phyloP scores from a whole-genome alignment of 352 stramenopile species.

The Globisporangium emineosum region DNA sequence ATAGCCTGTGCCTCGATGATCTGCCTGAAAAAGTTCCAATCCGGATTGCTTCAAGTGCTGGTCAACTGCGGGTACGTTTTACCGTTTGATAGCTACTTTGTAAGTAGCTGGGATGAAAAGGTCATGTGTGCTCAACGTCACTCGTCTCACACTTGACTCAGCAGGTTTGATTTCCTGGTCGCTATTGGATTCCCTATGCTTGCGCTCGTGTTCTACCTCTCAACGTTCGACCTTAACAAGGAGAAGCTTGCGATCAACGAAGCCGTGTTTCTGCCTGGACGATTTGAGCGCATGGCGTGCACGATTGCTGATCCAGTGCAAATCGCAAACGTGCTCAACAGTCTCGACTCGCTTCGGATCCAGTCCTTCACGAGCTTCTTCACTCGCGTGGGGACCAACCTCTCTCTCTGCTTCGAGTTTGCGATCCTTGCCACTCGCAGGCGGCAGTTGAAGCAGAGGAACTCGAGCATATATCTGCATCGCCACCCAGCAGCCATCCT shows the following conservation, averaged over 20 bases:
- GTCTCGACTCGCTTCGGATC: background rate
- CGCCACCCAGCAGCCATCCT: conserved; percentile 8
- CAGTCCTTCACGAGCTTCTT: background rate
- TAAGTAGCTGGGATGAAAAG: no score
- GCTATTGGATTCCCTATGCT: conserved; percentile 27
- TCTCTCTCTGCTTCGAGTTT: background rate
- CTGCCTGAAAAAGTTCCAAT: background rate
- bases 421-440: background rate
- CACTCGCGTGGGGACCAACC: background rate
- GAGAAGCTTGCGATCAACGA: conserved; percentile 22
- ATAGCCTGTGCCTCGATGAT: background rate
- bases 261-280: conserved; percentile 15
- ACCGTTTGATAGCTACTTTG: no score
- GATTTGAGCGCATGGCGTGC: conserved; percentile 13
- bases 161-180: conserved; percentile 24
- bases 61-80: background rate
- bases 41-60: background rate
- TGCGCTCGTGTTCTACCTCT: conserved; percentile 25
- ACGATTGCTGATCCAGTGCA: background rate
- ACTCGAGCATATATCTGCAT: background rate
- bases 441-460: background rate
- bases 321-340: background rate
- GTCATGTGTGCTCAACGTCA: no score
- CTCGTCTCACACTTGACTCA: no score
- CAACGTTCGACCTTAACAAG: conserved; percentile 26